Evolutionary conservation across 495 filamentous ascomycete genomes (phyloP), one percentile per base, ranked within the genome.

Genomic region (Penicillium parvum): DNA sequence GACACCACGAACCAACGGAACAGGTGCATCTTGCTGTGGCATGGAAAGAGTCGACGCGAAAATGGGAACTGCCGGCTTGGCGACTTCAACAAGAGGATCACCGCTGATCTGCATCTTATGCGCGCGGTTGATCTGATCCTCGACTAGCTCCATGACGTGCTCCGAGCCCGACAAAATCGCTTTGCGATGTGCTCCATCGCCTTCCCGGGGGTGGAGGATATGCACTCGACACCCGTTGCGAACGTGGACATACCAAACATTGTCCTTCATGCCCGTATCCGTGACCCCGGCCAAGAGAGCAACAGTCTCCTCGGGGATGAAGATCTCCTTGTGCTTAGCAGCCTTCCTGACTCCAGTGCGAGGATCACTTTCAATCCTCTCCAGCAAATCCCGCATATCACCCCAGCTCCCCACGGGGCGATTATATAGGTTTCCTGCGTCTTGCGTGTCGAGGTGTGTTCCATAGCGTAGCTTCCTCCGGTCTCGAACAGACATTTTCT

Each of bases 161-260:
- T 57, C 53, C 0, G 66, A 61, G 7, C 65, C 70, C 16, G 60
- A 53, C 26, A 73, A 22, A 29, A 71, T 44, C 10, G 66, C 63
- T 44, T 57, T 65, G 19, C 70, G 66, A 34, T 52, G 35, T 0
- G 49, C 16, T 11, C 68, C 66, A 21, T 65, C 56, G 36, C 61
- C 65, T 32, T 72, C 55, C 0, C 22, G 12, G 11, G 58, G 28
- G 28, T 50, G 47, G 16, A 67, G 21, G 2, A 69, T 56, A 25
- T 64, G 70, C 19, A 73, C 61, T 20, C 57, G 56, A 36, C 70
- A 72, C 19, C 68, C 70, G 42, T 71, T 59, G 9, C 52, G 61
- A 11, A 71, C 30, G 7, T 49, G 40, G 6, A 65, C 40, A 42
- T 58, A 61, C 57, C 55, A 72, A 7, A 72, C 58, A 46, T 73